These are phyloP conservation scores for Fusarium fujikuroi DNA, from an alignment of 2,329 filamentous ascomycete genomes.

Conservation along the genomic window DNA sequence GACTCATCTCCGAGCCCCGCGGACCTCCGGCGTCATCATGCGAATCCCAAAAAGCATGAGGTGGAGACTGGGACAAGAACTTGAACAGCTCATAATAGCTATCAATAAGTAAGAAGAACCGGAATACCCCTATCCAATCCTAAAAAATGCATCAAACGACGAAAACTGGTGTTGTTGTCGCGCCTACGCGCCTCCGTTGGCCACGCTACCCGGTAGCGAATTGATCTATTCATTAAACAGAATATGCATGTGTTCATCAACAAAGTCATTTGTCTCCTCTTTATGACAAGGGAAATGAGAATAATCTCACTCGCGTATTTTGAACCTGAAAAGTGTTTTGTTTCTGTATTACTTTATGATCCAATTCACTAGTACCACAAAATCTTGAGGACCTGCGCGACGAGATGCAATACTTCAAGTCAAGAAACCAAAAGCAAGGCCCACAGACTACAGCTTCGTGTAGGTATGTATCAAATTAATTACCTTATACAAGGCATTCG, in stretches of 20 bases:
- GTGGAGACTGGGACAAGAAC: accelerated
- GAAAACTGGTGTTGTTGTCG: not conserved
- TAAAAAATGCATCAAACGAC: accelerated
- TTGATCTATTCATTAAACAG: accelerated
- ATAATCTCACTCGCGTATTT: too few relatives aligned
- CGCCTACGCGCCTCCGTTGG: accelerated
- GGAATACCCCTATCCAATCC: accelerated
- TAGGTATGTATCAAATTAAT: accelerated
- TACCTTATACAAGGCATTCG: accelerated
- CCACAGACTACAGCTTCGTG: accelerated
- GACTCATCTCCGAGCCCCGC: not conserved
- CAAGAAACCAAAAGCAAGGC: too few relatives aligned
- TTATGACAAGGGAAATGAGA: too few relatives aligned
- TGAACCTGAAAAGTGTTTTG: not conserved
- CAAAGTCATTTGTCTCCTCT: too few relatives aligned
- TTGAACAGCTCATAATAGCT: accelerated
- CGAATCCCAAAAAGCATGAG: accelerated
- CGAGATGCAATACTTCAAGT: too few relatives aligned
- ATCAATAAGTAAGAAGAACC: accelerated
- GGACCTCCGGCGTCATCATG: not conserved
- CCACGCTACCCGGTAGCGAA: not conserved
- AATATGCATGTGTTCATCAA: accelerated
- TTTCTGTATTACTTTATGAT: too few relatives aligned
- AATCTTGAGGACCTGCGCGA: too few relatives aligned
- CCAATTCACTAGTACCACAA: too few relatives aligned